Evolutionary conservation across 805 yeast genomes (phyloP).

Genomic region (Saturnispora ahearnii): DNA sequence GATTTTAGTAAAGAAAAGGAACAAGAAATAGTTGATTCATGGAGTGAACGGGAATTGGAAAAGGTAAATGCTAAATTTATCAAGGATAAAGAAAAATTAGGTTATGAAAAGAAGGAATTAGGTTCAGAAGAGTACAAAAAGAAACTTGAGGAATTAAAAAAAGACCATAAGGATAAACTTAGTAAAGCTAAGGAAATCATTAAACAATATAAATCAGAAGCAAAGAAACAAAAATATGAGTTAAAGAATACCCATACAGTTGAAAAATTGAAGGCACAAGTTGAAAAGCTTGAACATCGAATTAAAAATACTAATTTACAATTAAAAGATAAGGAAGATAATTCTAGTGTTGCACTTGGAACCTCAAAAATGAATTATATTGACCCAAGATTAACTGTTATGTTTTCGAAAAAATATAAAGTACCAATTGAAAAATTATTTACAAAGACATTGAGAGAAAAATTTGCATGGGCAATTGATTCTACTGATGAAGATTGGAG

Average conservation of each 20-base stretch:
- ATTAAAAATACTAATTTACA: slow-evolving; percentile 62
- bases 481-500: slow-evolving; percentile 83
- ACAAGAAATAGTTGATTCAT: slow-evolving; percentile 43
- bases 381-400: slow-evolving; percentile 85
- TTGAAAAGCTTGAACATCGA: slow-evolving; percentile 64
- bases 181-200: slow-evolving; percentile 44
- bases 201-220: slow-evolving; percentile 46
- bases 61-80: slow-evolving; percentile 54
- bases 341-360: slow-evolving; percentile 85
- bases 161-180: slow-evolving; percentile 47
- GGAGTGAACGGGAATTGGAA: slow-evolving; percentile 59
- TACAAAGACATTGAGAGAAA: slow-evolving; percentile 84
- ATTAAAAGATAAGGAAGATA: slow-evolving; percentile 86
- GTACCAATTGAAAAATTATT: slow-evolving; percentile 92
- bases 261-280: slow-evolving; percentile 64
- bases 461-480: slow-evolving; percentile 94
- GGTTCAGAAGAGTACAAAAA: slow-evolving; percentile 45
- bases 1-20: slow-evolving; percentile 61
- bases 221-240: slow-evolving; percentile 49
- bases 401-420: slow-evolving; percentile 73
- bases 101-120: slow-evolving; percentile 46
- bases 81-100: slow-evolving; percentile 69
- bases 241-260: slow-evolving; percentile 43
- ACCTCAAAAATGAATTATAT: slow-evolving; percentile 93
- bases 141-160: slow-evolving; percentile 41